Conservation (phyloP, 2,329 filamentous ascomycete species). For the Colletotrichum karsti region DNA sequence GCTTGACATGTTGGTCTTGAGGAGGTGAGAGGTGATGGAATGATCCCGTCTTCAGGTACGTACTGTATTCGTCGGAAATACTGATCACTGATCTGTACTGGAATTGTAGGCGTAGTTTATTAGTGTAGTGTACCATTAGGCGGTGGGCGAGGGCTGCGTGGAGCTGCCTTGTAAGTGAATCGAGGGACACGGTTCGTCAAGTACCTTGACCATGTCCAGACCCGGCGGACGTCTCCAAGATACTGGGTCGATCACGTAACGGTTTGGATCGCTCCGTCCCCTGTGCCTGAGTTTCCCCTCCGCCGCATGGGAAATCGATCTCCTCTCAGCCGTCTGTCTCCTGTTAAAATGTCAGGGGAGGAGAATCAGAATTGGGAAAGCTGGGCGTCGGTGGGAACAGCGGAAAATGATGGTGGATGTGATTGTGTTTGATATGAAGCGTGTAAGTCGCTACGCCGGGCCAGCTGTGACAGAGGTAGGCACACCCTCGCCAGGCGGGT, state of each 20-base stretch:
- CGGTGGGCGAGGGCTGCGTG: neutral
- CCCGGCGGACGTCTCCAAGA: constrained; percentile 20
- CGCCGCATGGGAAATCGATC: neutral
- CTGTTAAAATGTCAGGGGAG: neutral
- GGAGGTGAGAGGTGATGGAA: constrained; percentile 24
- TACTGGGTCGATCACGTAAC: constrained; percentile 29
- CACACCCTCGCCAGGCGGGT: constrained; percentile 4
- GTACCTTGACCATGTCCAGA: constrained; percentile 11
- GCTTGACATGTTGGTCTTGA: neutral
- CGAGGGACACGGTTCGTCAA: neutral
- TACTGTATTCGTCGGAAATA: constrained; percentile 11
- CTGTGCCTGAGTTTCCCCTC: constrained; percentile 11
- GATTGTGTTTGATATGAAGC: constrained; percentile 6
- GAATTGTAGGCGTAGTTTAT: too few relatives aligned
- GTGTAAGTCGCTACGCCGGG: constrained; percentile 16
- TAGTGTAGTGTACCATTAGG: too few relatives aligned
- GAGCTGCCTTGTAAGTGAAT: neutral
- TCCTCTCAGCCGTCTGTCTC: neutral
- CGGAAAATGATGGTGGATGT: constrained; percentile 7
- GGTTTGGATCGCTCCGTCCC: constrained; percentile 23
- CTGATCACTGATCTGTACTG: too few relatives aligned
- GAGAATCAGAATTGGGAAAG: neutral
- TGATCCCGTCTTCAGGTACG: neutral
- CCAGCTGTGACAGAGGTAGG: neutral
- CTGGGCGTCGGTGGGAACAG: neutral